Conservation (phyloP, 768 basidiomycete species). For the Asterophora parasitica region DNA sequence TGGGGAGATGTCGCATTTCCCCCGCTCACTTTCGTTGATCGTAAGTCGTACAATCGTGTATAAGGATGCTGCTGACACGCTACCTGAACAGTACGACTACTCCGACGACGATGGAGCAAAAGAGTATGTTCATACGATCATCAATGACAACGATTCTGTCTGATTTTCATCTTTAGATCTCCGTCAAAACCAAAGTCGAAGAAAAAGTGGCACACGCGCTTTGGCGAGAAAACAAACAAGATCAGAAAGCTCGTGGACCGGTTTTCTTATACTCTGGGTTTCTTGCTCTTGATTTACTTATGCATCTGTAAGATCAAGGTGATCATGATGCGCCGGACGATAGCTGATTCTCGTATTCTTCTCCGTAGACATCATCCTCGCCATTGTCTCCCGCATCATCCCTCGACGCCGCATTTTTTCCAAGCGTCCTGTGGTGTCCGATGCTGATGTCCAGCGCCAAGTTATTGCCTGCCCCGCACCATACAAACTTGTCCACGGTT, state of each 20-base stretch:
- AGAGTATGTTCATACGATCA: neutral
- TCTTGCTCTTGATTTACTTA: slow-evolving; percentile 4
- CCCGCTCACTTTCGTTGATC: slow-evolving; percentile 11
- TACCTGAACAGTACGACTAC: too few relatives aligned
- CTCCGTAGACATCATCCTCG: too few relatives aligned
- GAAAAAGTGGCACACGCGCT: slow-evolving; percentile 9
- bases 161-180: neutral
- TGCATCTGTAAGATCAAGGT: too few relatives aligned
- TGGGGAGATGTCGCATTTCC: slow-evolving; percentile 10
- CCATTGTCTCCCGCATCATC: too few relatives aligned
- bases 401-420: too few relatives aligned
- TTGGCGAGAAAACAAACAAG: slow-evolving; percentile 1
- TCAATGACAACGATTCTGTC: too few relatives aligned
- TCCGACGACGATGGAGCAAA: slow-evolving; percentile 6
- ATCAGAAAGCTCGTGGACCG: slow-evolving; percentile 1
- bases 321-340: too few relatives aligned
- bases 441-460: too few relatives aligned
- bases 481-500: slow-evolving; percentile 9
- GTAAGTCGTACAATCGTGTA: neutral
- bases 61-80: too few relatives aligned
- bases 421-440: too few relatives aligned
- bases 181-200: neutral
- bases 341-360: too few relatives aligned
- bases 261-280: neutral
- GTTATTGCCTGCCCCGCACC: slow-evolving; percentile 7